These are phyloP conservation scores for Pontederia crassipes DNA, from an alignment of 176 grass and related monocot genomes.

Conservation along the genomic window DNA sequence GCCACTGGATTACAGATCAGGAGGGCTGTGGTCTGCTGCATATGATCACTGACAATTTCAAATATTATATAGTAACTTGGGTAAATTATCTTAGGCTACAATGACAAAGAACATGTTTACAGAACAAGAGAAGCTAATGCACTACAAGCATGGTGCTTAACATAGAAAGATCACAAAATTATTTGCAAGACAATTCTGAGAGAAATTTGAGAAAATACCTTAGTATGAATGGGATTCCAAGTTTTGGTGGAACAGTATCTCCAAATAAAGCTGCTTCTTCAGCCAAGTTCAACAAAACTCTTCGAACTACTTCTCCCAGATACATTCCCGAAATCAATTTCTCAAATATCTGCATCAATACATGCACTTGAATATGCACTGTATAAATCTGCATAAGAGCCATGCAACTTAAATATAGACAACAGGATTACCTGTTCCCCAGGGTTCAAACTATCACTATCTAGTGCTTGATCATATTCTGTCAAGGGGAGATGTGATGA, in stretches of 20 bases:
- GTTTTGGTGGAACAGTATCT: constrained; percentile 10
- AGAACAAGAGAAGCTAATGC: no score
- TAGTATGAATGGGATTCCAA: constrained; percentile 11
- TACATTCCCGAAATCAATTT: constrained; percentile 99
- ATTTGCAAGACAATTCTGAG: not conserved
- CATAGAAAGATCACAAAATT: no score
- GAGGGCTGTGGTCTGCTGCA: no score
- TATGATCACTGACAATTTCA: no score
- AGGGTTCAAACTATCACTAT: constrained; percentile 74
- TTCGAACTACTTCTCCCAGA: constrained; percentile 84
- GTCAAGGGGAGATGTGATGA: constrained; percentile 69
- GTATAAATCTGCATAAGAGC: not conserved
- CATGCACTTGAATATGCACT: not conserved
- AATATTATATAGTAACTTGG: no score
- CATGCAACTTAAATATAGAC: constrained; percentile 3
- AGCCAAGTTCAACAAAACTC: constrained; percentile 67
- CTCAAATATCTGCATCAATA: constrained; percentile 63
- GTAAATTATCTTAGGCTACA: no score
- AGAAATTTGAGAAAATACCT: not conserved
- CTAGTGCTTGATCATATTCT: constrained; percentile 59
- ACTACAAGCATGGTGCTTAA: no score
- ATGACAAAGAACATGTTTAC: no score
- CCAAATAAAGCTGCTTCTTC: constrained; percentile 19
- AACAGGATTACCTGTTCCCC: constrained; percentile 50
- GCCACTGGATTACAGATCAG: no score